Evolutionary conservation across 495 filamentous ascomycete species (phyloP).

Genomic region (Pseudevernia furfuracea): DNA sequence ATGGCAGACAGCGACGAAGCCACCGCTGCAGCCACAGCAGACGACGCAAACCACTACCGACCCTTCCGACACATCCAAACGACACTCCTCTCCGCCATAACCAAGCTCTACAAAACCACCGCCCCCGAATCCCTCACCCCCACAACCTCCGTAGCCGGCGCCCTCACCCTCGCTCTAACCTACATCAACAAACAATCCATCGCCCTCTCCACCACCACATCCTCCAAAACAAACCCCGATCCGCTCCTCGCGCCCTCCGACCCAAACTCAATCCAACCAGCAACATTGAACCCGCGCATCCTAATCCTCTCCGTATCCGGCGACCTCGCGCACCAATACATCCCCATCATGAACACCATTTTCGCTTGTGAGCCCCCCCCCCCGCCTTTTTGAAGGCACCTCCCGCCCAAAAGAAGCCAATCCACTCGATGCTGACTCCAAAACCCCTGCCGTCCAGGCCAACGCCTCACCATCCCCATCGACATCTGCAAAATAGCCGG

Average conservation of each 20-base stretch:
- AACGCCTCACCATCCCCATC: constrained; percentile 73
- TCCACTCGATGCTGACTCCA: not conserved
- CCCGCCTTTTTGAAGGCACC: not conserved
- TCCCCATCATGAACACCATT: constrained; percentile 94
- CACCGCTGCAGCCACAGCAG: constrained; percentile 25
- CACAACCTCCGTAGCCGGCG: constrained; percentile 81
- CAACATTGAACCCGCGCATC: constrained; percentile 70
- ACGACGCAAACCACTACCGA: constrained; percentile 75
- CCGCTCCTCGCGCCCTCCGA: constrained; percentile 34
- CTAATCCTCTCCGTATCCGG: constrained; percentile 77
- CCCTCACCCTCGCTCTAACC: constrained; percentile 77
- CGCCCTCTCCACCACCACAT: constrained; percentile 29
- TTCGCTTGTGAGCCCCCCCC: constrained; percentile 49
- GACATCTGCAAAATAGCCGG: constrained; percentile 82
- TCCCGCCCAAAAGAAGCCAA: not conserved
- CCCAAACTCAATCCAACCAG: constrained; percentile 34
- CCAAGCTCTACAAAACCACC: constrained; percentile 59
- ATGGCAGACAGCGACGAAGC: constrained; percentile 36
- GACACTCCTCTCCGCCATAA: constrained; percentile 63
- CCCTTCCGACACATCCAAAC: constrained; percentile 81
- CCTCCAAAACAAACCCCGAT: constrained; percentile 27
- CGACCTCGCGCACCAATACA: constrained; percentile 83
- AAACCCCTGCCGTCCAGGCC: constrained; percentile 38
- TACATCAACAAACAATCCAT: constrained; percentile 65
- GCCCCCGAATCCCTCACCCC: constrained; percentile 53